These are phyloP conservation scores for Hyphodiscus sp. DNA, from an alignment of 2,329 filamentous ascomycete species.

Conservation along the genomic window DNA sequence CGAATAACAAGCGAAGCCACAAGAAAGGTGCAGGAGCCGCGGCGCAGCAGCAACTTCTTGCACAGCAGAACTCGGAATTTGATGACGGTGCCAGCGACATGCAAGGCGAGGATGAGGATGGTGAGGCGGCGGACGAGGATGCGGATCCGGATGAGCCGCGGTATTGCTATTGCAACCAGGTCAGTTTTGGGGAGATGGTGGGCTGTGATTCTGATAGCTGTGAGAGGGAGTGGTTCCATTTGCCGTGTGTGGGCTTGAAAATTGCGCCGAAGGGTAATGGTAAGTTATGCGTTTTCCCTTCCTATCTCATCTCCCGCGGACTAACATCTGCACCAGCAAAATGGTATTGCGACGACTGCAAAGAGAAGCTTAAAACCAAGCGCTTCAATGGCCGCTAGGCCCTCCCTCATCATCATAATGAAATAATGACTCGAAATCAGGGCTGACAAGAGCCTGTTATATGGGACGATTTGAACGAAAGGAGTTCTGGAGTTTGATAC, in stretches of 20 bases:
- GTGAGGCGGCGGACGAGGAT: conserved; percentile 49
- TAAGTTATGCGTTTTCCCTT: conserved; percentile 15
- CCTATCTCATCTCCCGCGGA: neutral
- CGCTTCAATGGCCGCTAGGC: conserved; percentile 23
- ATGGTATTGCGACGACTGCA: conserved; percentile 31
- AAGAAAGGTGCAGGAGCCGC: conserved; percentile 47
- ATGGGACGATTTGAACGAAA: neutral
- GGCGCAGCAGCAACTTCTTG: conserved; percentile 27
- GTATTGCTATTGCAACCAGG: conserved; percentile 75
- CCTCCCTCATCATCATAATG: neutral
- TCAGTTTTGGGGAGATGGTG: conserved; percentile 81
- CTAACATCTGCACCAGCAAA: conserved; percentile 19
- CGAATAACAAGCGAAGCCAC: conserved; percentile 46
- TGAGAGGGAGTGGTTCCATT: conserved; percentile 74
- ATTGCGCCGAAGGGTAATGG: conserved; percentile 61
- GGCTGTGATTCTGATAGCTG: conserved; percentile 71
- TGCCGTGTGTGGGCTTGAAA: conserved; percentile 73
- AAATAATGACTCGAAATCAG: neutral
- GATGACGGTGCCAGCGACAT: conserved; percentile 39
- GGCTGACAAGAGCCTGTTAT: neutral
- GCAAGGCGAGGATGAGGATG: conserved; percentile 45
- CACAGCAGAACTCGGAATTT: conserved; percentile 33
- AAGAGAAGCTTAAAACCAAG: conserved; percentile 24
- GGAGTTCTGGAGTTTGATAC: conserved; percentile 1
- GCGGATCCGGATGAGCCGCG: conserved; percentile 62